phyloP scores from a whole-genome alignment of 768 basidiomycete genomes.

The Boletus rufocinnamomeus region DNA sequence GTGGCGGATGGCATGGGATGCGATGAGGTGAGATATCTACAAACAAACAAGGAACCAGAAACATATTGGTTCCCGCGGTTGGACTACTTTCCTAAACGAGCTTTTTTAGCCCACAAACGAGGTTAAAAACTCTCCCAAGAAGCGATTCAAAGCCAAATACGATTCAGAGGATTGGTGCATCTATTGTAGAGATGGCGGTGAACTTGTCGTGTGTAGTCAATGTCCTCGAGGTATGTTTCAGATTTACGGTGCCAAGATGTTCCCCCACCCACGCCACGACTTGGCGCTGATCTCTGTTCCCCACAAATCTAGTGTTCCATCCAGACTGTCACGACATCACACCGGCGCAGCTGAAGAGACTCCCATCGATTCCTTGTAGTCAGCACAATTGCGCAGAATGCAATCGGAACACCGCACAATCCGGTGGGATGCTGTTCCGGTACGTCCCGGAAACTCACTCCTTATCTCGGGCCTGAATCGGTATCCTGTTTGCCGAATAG shows the following conservation, averaged over 20 bases:
- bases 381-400: conserved; percentile 56
- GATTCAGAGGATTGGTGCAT: conserved; percentile 63
- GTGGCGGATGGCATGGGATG: conserved; percentile 32
- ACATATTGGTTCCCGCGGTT: not conserved
- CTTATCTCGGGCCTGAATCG: conserved; percentile 7
- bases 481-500: conserved; percentile 28
- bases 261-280: conserved; percentile 6
- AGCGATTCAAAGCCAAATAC: conserved; percentile 39
- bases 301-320: conserved; percentile 49
- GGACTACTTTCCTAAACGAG: conserved; percentile 8
- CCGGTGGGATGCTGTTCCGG: conserved; percentile 63
- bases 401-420: conserved; percentile 43
- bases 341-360: conserved; percentile 29
- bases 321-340: conserved; percentile 47
- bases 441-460: conserved; percentile 20
- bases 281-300: conserved; percentile 1
- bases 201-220: conserved; percentile 45
- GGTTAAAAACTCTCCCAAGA: conserved; percentile 26
- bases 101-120: conserved; percentile 17
- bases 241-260: not conserved
- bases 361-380: conserved; percentile 39
- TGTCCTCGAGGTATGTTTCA: conserved; percentile 55
- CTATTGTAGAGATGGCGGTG: conserved; percentile 60
- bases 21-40: conserved; percentile 32
- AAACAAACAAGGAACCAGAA: conserved; percentile 16